phyloP scores from a whole-genome alignment of 1,139 yeast species.

The Kodamaea fungicola region DNA sequence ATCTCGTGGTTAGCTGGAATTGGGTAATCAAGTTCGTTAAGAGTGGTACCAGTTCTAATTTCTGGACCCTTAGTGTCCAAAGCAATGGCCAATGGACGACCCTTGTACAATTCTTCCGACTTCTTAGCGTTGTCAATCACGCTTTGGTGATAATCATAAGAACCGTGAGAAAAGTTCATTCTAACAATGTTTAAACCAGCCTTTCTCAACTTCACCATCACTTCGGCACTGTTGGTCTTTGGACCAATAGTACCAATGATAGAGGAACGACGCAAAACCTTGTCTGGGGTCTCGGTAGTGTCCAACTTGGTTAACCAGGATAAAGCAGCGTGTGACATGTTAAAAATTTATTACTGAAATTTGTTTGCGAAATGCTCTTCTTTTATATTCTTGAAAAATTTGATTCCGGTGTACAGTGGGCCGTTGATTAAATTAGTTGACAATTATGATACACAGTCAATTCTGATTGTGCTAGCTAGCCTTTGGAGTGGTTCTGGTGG shows the following conservation, averaged over 20 bases:
- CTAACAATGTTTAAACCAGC: conserved; percentile 97
- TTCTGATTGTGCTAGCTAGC: too few relatives aligned
- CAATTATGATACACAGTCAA: too few relatives aligned
- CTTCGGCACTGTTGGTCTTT: conserved; percentile 87
- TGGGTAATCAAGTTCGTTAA: conserved; percentile 73
- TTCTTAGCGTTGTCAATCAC: conserved; percentile 95
- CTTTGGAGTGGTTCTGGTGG: too few relatives aligned
- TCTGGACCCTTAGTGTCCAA: conserved; percentile 99
- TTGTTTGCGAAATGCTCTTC: conserved; percentile 1
- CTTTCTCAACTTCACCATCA: conserved; percentile 82
- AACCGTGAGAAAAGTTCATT: conserved; percentile 98
- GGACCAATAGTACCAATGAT: conserved; percentile 99
- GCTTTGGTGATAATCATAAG: conserved; percentile 93
- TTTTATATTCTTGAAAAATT: conserved; percentile 4
- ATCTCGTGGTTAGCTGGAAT: conserved; percentile 84
- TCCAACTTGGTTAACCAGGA: conserved; percentile 83
- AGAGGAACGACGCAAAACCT: conserved; percentile 88
- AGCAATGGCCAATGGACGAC: conserved; percentile 97
- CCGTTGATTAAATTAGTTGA: conserved; percentile 3
- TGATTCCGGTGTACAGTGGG: conserved; percentile 10
- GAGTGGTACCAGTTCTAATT: conserved; percentile 96
- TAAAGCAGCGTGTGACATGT: conserved; percentile 30
- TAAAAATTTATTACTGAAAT: not conserved
- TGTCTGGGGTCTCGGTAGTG: conserved; percentile 74
- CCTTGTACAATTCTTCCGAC: conserved; percentile 85